Percentiles rank a stretch among this genome's conserved stretches.
phyloP scores from a whole-genome alignment of 306 rosid species.

The Corylus americana region DNA sequence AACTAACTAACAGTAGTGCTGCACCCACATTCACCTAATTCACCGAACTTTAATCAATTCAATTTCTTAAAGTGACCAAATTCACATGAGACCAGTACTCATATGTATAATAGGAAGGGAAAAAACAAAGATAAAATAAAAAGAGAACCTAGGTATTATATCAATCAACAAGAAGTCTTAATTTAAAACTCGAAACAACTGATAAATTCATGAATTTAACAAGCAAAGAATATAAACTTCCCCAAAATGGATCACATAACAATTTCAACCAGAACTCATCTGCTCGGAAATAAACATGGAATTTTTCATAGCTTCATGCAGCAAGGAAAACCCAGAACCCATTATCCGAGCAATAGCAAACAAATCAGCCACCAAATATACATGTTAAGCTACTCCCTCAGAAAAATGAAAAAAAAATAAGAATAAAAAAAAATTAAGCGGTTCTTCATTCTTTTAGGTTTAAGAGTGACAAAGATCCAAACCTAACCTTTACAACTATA shows the following conservation, averaged over 20 bases:
- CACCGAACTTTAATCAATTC: neutral
- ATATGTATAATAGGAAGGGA: neutral
- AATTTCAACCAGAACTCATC: neutral
- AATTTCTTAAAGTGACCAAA: neutral
- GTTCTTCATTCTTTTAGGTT: neutral
- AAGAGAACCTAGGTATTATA: neutral
- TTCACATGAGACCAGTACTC: neutral
- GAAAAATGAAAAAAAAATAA: neutral
- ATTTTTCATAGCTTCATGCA: neutral
- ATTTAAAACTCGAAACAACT: neutral
- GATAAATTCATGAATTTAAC: neutral
- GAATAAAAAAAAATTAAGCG: neutral
- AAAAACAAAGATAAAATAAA: neutral
- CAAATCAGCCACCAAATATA: neutral
- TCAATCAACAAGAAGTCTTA: neutral
- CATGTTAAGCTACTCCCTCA: neutral
- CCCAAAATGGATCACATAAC: neutral
- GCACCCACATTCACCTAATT: neutral
- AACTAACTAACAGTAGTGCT: neutral
- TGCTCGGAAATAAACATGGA: neutral
- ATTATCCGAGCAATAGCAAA: neutral
- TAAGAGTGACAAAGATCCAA: conserved; percentile 2
- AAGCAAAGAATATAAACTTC: neutral
- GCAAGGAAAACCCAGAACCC: neutral
- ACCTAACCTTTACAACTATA: neutral